Base-by-base conservation (phyloP, 768 basidiomycete species). In the Dioszegia crocea region DNA sequence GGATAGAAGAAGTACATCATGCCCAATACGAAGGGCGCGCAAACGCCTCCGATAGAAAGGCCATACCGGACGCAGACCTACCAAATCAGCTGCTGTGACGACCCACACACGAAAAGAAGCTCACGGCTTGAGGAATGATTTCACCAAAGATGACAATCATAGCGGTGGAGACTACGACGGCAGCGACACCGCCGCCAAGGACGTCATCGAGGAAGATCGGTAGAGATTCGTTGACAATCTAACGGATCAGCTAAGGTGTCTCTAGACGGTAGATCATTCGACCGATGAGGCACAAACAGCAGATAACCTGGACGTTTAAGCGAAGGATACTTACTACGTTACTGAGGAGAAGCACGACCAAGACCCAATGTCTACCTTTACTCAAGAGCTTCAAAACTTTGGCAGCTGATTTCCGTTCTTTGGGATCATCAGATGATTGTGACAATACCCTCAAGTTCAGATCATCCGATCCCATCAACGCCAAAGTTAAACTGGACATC, bases 401-500 rank as follows among this genome's bases (percentile, higher is more conserved):
- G 10, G 60, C 47, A 1, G 79, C 79, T 17, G 78, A 65, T 46
- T 65, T 70, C 66, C 83, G 82, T 76, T 93, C 88, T 21, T 67
- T 80, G 4, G 78, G 62, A 71, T 90, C 82, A n/a, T 88, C 88
- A 0, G 90, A 91, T 9, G 89, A 88, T 1, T 85, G 82, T 0
- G 89, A 81, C 40, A 96, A 81, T 3, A 94, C 92, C 17, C 90
- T 84, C 4, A 96, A 82, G 67, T 94, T 89, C 16, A 96, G 83
- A 60, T 91, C 89, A 63, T 96, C 91, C 17, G 93, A 82, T 1
- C 92, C 92, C 92, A 94, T 94, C 26, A 96, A 80, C 0, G 90
- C 92, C 27, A 96, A 84, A 0, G 92, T 96, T 53, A 96, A 79
- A 2, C 91, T 24, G 21, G n/a, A n/a, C 21, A 8, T 31, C 33